Percentiles rank a stretch among this genome's conserved stretches.
Evolutionary conservation across 2,329 filamentous ascomycete genomes (phyloP).

Genomic region (Biscogniauxia sp.): DNA sequence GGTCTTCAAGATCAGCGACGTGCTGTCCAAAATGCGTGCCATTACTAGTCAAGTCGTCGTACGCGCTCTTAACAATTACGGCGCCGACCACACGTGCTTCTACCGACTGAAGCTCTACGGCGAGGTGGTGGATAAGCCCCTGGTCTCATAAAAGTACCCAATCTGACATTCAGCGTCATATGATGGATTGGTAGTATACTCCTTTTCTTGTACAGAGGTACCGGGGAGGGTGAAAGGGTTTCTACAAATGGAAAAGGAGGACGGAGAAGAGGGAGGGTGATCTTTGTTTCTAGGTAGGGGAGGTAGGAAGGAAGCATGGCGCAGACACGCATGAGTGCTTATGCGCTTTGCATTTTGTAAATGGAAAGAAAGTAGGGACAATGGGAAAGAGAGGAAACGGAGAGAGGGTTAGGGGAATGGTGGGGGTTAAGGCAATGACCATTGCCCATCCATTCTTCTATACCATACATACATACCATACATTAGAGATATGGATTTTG

Average conservation of each 20-base stretch:
- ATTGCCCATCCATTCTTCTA: too few relatives aligned
- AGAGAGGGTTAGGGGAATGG: not conserved
- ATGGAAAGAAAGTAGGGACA: constrained; percentile 1
- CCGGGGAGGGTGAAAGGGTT: too few relatives aligned
- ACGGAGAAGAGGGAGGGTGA: too few relatives aligned
- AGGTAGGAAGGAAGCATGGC: too few relatives aligned
- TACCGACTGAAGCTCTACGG: constrained; percentile 63
- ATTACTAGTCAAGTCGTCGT: constrained; percentile 53
- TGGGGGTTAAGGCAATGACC: not conserved
- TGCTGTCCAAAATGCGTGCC: constrained; percentile 47
- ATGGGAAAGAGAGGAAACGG: not conserved
- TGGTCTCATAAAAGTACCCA: not conserved
- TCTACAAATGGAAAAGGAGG: too few relatives aligned
- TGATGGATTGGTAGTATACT: too few relatives aligned
- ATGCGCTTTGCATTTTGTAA: not conserved
- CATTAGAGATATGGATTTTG: too few relatives aligned
- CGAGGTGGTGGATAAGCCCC: constrained; percentile 28
- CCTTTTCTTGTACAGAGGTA: too few relatives aligned
- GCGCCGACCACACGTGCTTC: constrained; percentile 62
- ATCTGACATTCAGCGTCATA: too few relatives aligned
- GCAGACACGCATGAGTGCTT: too few relatives aligned
- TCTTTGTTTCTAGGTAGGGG: too few relatives aligned
- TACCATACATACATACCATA: too few relatives aligned
- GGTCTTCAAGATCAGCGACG: constrained; percentile 51
- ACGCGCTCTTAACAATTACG: constrained; percentile 57